These are phyloP conservation scores for Backusella luteola DNA, from an alignment of 192 early-diverging fungal genomes.

Conservation along the genomic window DNA sequence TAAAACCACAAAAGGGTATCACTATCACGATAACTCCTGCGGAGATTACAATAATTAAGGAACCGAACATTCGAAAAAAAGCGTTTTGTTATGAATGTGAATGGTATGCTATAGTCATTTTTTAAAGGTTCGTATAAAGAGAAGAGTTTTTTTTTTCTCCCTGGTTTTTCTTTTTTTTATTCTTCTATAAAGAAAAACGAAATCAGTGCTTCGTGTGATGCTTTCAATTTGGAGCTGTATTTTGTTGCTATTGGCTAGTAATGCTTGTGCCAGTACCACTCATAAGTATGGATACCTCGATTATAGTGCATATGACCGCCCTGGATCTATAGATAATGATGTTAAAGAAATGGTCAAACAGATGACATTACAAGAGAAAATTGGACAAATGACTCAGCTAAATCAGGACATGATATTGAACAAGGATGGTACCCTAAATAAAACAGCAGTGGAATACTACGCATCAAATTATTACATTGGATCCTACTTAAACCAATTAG, in stretches of 20 bases:
- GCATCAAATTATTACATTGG: slow-evolving; percentile 57
- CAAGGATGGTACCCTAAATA: slow-evolving; percentile 51
- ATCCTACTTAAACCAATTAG: slow-evolving; percentile 59
- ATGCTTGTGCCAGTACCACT: neutral
- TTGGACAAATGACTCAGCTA: slow-evolving; percentile 71
- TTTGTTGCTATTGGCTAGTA: neutral
- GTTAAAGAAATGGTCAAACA: slow-evolving; percentile 39
- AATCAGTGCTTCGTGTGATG: neutral
- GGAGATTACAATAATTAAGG: slow-evolving; percentile 1
- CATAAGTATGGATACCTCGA: neutral
- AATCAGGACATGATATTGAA: slow-evolving; percentile 55
- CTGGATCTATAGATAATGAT: slow-evolving; percentile 46
- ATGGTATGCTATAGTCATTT: neutral
- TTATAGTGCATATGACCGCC: slow-evolving; percentile 13
- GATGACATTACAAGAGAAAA: slow-evolving; percentile 54
- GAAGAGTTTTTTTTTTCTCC: neutral
- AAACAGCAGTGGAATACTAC: slow-evolving; percentile 52
- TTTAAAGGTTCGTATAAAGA: neutral
- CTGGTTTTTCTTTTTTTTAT: neutral
- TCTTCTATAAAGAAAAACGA: neutral
- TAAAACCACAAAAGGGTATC: neutral
- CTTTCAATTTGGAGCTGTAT: neutral
- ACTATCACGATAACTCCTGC: neutral
- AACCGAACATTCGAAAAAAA: neutral
- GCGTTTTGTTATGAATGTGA: neutral